A percentile compares a stretch with the other conserved stretches of the same genome.
These are phyloP conservation scores for Microstegium vimineum DNA, from an alignment of 176 grass and related monocot species.

Conservation along the genomic window DNA sequence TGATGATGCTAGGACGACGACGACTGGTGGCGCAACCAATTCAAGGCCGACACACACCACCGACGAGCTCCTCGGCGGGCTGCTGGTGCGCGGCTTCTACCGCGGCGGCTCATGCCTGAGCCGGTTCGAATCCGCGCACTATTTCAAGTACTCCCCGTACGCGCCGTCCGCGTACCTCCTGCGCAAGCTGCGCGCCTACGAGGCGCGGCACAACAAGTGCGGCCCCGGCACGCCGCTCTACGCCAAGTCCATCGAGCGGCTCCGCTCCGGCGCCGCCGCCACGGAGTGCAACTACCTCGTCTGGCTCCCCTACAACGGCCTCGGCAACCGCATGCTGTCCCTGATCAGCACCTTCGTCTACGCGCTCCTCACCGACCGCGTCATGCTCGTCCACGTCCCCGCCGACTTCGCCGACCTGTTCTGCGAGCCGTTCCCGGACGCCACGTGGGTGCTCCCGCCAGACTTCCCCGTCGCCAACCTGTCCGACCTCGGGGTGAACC, in stretches of 20 bases:
- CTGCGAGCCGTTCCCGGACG: conserved; percentile 57
- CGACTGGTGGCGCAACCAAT: background rate
- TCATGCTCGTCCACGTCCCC: conserved; percentile 43
- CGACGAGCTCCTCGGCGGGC: conserved; percentile 37
- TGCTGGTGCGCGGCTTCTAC: conserved; percentile 16
- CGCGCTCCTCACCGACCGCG: conserved; percentile 56
- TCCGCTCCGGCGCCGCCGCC: conserved; percentile 16
- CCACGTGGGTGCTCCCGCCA: conserved; percentile 42
- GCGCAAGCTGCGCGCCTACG: conserved; percentile 50
- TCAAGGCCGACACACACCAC: background rate
- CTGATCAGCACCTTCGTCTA: conserved; percentile 50
- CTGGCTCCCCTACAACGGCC: conserved; percentile 43
- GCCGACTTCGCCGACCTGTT: conserved; percentile 33
- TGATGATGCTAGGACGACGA: background rate
- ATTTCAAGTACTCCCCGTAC: conserved; percentile 31
- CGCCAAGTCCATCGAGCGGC: conserved; percentile 24
- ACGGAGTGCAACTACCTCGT: conserved; percentile 55
- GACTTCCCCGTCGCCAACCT: too few species aligned
- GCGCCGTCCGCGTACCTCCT: conserved; percentile 39
- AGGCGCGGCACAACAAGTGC: conserved; percentile 50
- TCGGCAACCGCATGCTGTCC: conserved; percentile 59
- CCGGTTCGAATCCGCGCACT: conserved; percentile 7
- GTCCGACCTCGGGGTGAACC: too few species aligned
- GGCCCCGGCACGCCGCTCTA: conserved; percentile 49
- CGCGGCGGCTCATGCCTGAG: conserved; percentile 45